These are phyloP conservation scores for Populus nigra DNA, from an alignment of 345 rosid species.

Conservation along the genomic window DNA sequence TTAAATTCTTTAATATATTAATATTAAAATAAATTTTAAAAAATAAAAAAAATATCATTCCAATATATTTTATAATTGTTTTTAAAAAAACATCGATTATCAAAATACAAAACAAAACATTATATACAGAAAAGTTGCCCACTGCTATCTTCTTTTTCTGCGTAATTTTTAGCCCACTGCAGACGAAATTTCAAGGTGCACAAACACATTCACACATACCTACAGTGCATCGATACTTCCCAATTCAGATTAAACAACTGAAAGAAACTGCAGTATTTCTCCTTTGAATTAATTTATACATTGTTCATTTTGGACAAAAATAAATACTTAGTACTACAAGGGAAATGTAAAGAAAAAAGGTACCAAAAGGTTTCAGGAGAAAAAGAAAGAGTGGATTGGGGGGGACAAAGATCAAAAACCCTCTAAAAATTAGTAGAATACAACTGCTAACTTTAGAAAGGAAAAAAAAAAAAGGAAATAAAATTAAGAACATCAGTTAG, in stretches of 20 bases:
- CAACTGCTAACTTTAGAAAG: not conserved
- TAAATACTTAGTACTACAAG: not conserved
- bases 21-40: too few relatives aligned
- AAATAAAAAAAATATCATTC: too few relatives aligned
- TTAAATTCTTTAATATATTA: too few relatives aligned
- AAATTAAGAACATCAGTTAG: constrained; percentile 3
- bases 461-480: not conserved
- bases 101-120: too few relatives aligned
- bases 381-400: not conserved
- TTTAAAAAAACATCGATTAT: too few relatives aligned
- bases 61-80: too few relatives aligned
- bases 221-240: not conserved
- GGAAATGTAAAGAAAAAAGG: not conserved
- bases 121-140: not conserved
- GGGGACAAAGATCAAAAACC: not conserved
- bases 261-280: constrained; percentile 16
- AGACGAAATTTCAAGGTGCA: not conserved
- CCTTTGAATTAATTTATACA: constrained; percentile 22
- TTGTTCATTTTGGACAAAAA: not conserved
- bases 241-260: not conserved
- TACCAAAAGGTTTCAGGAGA: not conserved
- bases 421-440: constrained; percentile 14
- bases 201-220: too few relatives aligned
- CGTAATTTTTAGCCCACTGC: not conserved
- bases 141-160: not conserved